Conservation (phyloP, 2,329 filamentous ascomycete genomes). For the Neoascochyta sp. region DNA sequence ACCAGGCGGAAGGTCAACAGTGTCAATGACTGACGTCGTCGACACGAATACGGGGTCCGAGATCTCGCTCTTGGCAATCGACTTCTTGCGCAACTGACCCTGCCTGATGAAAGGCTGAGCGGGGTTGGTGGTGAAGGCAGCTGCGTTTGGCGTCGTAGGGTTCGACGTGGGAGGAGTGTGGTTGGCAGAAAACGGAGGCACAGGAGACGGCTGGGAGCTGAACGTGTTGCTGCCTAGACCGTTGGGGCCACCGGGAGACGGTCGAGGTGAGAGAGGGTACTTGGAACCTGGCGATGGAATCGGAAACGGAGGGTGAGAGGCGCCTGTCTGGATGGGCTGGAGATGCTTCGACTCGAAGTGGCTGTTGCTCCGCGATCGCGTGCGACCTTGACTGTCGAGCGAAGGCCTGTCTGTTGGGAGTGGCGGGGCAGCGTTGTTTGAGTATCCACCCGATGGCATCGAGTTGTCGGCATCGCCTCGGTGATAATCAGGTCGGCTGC, state of each 20-base stretch:
- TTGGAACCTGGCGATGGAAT: conserved; percentile 18
- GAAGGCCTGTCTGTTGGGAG: conserved; percentile 25
- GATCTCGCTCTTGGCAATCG: conserved; percentile 59
- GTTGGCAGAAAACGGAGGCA: conserved; percentile 50
- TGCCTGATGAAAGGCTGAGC: conserved; percentile 27
- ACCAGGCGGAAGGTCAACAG: conserved; percentile 55
- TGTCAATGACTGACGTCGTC: conserved; percentile 56
- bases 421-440: conserved; percentile 27
- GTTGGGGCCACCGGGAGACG: conserved; percentile 35
- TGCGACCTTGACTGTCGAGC: conserved; percentile 23
- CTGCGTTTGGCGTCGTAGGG: conserved; percentile 41
- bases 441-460: conserved; percentile 46
- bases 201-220: conserved; percentile 44
- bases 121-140: conserved; percentile 30
- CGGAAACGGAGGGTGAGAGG: conserved; percentile 24
- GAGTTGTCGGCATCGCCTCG: conserved; percentile 52
- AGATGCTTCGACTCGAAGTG: conserved; percentile 39
- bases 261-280: conserved; percentile 36
- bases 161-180: conserved; percentile 53
- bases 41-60: conserved; percentile 57
- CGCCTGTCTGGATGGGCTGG: conserved; percentile 35
- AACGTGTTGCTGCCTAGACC: conserved; percentile 31
- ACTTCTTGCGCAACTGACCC: conserved; percentile 50
- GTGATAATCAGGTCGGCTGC: conserved; percentile 48
- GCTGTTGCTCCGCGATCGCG: conserved; percentile 39